Base-by-base conservation (phyloP, 2,329 filamentous ascomycete species). In the Basipetospora sp. region DNA sequence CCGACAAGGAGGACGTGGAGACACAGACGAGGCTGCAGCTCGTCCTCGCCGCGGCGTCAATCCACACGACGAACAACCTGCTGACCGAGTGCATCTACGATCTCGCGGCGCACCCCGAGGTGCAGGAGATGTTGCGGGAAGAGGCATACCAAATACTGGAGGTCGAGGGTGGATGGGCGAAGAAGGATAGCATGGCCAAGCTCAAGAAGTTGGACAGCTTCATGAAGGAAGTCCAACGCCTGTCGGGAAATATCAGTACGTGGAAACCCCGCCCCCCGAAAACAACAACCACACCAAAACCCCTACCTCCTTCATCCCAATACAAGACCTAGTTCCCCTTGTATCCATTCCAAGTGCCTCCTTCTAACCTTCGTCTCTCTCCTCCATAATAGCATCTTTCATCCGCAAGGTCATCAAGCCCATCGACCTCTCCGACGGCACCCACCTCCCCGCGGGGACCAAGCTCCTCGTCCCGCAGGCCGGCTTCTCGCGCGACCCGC, bases 51-150 rank as follows among this genome's bases (percentile, higher is more conserved):
- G 57, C 62, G 4, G 60, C 62, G 2, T 57, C 61, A 5, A 64
- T 66, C 14, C 62, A 66, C 41, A 62, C 61, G 2, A 65, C 62
- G 0, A 63, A 60, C 41, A 57, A 59, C 14, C 46, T 63, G 3
- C 45, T 67, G 3, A 64, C 60, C 17, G 64, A 70, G 43, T 60
- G 64, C 40, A 53, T 73, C 37, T 67, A 62, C 39, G 67, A 72
- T 42, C 52, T 73, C 11, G 60, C 61, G 3, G 58, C 60, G 3
- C 51, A 65, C 25, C 63, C 61, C 0, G 64, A 69, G 14, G 55
- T 62, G 4, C 60, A 70, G 36, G 54, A 63, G 14, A 59, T 63
- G 38, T 48, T 74, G 38, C 55, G 67, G 3, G 55, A 64, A 17
- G 69, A 74, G 46, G 67, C 64, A 1, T 47, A 53, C 18, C 51